Evolutionary conservation across 306 rosid species (phyloP).

Genomic region (Prunus mongolica): DNA sequence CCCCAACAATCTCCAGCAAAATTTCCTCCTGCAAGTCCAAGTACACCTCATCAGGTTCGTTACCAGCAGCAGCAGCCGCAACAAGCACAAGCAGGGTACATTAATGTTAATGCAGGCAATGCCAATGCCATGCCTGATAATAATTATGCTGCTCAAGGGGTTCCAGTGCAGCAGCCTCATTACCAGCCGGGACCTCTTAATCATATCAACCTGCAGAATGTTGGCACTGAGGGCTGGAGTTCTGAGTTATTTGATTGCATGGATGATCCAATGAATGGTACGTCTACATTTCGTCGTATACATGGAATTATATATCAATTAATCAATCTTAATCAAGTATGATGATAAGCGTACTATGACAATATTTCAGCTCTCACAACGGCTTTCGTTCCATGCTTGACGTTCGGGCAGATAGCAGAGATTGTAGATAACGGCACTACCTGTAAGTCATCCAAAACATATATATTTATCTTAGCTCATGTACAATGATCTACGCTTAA

Average conservation of each 20-base stretch:
- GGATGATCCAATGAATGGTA: slow-evolving; percentile 30
- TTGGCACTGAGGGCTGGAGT: slow-evolving; percentile 14
- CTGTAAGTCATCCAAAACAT: slow-evolving; percentile 17
- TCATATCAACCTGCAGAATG: neutral
- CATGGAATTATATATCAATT: too few species aligned
- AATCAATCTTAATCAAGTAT: neutral
- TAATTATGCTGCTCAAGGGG: slow-evolving; percentile 2
- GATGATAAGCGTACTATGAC: neutral
- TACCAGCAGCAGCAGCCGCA: neutral
- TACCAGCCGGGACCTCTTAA: neutral
- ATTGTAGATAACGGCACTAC: slow-evolving; percentile 24
- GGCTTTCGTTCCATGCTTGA: slow-evolving; percentile 18
- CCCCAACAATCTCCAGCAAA: neutral
- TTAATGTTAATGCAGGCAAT: neutral
- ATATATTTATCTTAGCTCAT: neutral
- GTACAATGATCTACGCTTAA: too few species aligned
- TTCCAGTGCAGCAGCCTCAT: neutral
- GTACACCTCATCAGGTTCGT: neutral
- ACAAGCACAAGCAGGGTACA: neutral
- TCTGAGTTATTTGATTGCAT: slow-evolving; percentile 26
- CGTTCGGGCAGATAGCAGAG: slow-evolving; percentile 34
- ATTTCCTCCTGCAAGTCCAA: neutral
- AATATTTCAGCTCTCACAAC: slow-evolving; percentile 20
- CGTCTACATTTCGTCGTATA: too few species aligned
- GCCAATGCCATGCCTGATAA: neutral